These are phyloP conservation scores for Trypanosoma lewisi DNA, from an alignment of 208 protist genomes.

Conservation along the genomic window DNA sequence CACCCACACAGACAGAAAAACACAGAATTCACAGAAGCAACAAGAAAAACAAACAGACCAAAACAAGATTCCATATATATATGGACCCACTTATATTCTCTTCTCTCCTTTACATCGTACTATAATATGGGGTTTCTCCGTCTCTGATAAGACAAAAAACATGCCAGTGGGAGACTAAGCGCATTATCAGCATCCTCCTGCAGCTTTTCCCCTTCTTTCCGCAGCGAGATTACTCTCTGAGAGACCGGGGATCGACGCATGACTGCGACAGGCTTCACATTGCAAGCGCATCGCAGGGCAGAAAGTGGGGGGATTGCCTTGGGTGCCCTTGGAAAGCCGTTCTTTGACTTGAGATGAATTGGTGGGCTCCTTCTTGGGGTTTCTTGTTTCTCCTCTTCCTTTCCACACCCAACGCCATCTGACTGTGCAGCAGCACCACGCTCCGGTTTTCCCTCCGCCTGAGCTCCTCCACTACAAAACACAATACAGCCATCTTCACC, in stretches of 20 bases:
- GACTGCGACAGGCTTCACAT: neutral
- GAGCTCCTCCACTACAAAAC: slow-evolving; percentile 21
- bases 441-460: neutral
- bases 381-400: neutral
- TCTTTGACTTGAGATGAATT: neutral
- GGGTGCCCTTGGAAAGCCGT: slow-evolving; percentile 4
- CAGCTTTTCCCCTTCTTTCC: slow-evolving; percentile 28
- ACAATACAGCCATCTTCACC: slow-evolving; percentile 53
- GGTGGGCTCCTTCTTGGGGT: neutral
- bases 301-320: slow-evolving; percentile 1
- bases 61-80: neutral
- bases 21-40: neutral
- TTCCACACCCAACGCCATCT: neutral
- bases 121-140: neutral
- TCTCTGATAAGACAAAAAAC: slow-evolving; percentile 8
- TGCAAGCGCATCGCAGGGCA: slow-evolving; percentile 17
- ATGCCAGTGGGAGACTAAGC: slow-evolving; percentile 21
- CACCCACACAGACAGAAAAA: neutral
- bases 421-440: neutral
- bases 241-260: slow-evolving; percentile 8
- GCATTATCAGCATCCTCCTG: slow-evolving; percentile 61
- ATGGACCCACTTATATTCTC: no score
- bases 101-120: neutral
- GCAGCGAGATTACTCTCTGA: slow-evolving; percentile 24
- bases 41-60: neutral